A percentile compares a stretch with the other conserved stretches of the same genome.
Conservation (phyloP, 2,329 filamentous ascomycete genomes). For the Nothomitra cinnamomea region DNA sequence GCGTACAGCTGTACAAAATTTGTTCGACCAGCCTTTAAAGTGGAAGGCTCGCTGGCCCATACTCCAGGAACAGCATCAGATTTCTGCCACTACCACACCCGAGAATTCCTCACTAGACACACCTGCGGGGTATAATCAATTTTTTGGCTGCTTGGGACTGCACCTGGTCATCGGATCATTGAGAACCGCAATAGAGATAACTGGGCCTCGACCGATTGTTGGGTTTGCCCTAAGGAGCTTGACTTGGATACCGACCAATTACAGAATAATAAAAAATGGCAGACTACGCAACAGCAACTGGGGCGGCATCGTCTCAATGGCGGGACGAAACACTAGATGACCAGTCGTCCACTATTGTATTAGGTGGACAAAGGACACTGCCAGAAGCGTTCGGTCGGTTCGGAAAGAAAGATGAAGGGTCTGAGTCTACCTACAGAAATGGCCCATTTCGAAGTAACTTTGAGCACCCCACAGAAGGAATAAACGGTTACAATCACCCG, state of each 20-base stretch:
- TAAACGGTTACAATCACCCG: not conserved
- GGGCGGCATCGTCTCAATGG: not conserved
- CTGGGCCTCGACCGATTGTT: not conserved
- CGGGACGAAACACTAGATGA: not conserved
- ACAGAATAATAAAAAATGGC: not conserved
- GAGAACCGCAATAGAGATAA: too few relatives aligned
- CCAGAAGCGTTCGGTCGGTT: not conserved
- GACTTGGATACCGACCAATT: not conserved
- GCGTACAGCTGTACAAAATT: too few relatives aligned
- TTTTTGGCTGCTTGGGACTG: too few relatives aligned
- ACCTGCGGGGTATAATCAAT: too few relatives aligned
- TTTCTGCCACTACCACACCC: too few relatives aligned
- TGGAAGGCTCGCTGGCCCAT: too few relatives aligned
- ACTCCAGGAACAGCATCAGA: too few relatives aligned
- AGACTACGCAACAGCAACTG: not conserved
- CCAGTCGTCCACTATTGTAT: not conserved
- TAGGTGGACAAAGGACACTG: not conserved
- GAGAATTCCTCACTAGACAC: too few relatives aligned
- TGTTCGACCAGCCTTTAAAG: too few relatives aligned
- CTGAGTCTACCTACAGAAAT: not conserved
- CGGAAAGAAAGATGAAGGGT: not conserved
- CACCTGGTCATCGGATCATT: too few relatives aligned
- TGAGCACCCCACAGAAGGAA: not conserved
- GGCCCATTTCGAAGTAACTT: not conserved
- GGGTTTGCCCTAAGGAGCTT: not conserved